phyloP scores from a whole-genome alignment of 495 filamentous ascomycete genomes.

The Pyronema omphalodes region DNA sequence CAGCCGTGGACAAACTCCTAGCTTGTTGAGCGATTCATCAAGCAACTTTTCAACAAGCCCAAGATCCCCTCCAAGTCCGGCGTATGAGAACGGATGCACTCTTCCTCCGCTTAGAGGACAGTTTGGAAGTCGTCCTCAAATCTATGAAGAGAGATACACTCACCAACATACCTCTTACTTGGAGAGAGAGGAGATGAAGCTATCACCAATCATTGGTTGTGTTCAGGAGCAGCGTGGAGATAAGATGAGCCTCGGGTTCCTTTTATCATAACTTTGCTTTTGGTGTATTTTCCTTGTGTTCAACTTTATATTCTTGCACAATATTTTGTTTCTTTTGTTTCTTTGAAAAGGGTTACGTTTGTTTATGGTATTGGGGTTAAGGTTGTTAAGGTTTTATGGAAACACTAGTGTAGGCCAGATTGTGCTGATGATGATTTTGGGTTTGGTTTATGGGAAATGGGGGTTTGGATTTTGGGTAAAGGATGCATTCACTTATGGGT shows the following conservation, averaged over 20 bases:
- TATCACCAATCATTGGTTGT: not conserved
- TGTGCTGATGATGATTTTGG: too few relatives aligned
- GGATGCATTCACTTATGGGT: too few relatives aligned
- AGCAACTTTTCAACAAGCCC: slow-evolving; percentile 44
- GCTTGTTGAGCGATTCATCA: slow-evolving; percentile 51
- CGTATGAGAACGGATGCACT: slow-evolving; percentile 8
- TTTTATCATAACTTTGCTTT: not conserved
- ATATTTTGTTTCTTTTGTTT: not conserved
- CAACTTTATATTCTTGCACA: too few relatives aligned
- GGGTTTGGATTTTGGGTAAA: too few relatives aligned
- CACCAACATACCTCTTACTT: not conserved
- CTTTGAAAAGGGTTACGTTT: not conserved
- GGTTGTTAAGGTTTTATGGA: not conserved
- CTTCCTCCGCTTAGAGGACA: slow-evolving; percentile 24
- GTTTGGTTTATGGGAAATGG: too few relatives aligned
- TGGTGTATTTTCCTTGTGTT: too few relatives aligned
- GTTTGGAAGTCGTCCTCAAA: slow-evolving; percentile 4
- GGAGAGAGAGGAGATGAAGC: slow-evolving; percentile 1
- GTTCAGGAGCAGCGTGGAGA: not conserved
- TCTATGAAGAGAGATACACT: not conserved
- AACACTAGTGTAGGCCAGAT: not conserved
- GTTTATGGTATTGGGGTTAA: not conserved
- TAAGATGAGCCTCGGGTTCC: slow-evolving; percentile 2
- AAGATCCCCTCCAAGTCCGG: slow-evolving; percentile 24
- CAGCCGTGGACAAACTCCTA: slow-evolving; percentile 45